Evolutionary conservation across 1,139 yeast species (phyloP).

Genomic region (Cylindricascospora bacillispora): DNA sequence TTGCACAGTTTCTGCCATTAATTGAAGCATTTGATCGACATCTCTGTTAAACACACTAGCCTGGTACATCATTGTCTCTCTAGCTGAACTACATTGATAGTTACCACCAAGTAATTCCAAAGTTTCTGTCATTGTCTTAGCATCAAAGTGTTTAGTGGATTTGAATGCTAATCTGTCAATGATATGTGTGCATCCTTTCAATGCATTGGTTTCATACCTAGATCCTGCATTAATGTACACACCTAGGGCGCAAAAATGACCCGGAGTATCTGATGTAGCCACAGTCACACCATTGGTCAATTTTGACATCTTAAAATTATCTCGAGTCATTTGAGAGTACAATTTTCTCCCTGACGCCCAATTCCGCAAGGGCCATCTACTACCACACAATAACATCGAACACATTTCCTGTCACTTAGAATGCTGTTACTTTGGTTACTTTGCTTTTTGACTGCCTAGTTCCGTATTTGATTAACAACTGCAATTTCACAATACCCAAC

Average conservation of each 20-base stretch:
- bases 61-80: conserved; percentile 88
- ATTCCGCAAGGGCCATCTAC: too few species aligned
- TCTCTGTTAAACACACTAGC: conserved; percentile 87
- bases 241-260: conserved; percentile 87
- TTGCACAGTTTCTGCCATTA: conserved; percentile 70
- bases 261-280: conserved; percentile 77
- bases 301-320: conserved; percentile 31
- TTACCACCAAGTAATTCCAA: conserved; percentile 83
- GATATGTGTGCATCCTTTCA: conserved; percentile 69
- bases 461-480: too few species aligned
- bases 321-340: conserved; percentile 9
- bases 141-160: conserved; percentile 51
- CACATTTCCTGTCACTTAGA: too few species aligned
- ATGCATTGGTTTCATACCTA: conserved; percentile 47
- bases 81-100: conserved; percentile 83
- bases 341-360: conserved; percentile 3
- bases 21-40: conserved; percentile 67
- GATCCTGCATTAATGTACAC: conserved; percentile 87
- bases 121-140: conserved; percentile 60
- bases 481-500: too few species aligned
- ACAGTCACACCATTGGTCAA: conserved; percentile 69
- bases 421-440: too few species aligned
- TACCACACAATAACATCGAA: too few species aligned
- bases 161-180: conserved; percentile 82
- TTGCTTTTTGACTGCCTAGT: too few species aligned